phyloP scores from a whole-genome alignment of 2,329 filamentous ascomycete genomes.

The Paecilomyces formosus region DNA sequence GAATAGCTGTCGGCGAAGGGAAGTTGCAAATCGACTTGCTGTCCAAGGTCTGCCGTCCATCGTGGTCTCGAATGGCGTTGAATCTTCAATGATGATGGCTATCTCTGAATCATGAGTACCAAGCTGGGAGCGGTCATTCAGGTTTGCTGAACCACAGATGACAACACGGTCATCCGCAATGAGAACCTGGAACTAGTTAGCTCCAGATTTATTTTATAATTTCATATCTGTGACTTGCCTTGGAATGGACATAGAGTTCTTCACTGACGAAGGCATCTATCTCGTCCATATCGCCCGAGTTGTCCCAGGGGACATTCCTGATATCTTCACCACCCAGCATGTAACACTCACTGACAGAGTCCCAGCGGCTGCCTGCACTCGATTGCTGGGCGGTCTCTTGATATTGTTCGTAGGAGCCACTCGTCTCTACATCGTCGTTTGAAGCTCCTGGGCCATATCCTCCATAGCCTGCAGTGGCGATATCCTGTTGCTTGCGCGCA shows the following conservation, averaged over 20 bases:
- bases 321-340: slow-evolving; percentile 73
- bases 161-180: slow-evolving; percentile 82
- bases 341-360: slow-evolving; percentile 72
- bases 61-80: slow-evolving; percentile 57
- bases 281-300: slow-evolving; percentile 45
- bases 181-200: slow-evolving; percentile 41
- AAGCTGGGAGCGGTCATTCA: slow-evolving; percentile 85
- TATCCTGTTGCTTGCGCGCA: slow-evolving; percentile 36
- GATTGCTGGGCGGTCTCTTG: slow-evolving; percentile 58
- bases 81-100: slow-evolving; percentile 83
- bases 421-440: slow-evolving; percentile 30
- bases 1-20: slow-evolving; percentile 75
- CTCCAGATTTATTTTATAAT: background rate
- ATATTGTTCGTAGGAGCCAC: slow-evolving; percentile 56
- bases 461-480: slow-evolving; percentile 39
- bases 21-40: slow-evolving; percentile 74
- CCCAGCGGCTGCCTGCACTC: slow-evolving; percentile 52
- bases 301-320: slow-evolving; percentile 53
- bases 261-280: slow-evolving; percentile 57
- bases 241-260: slow-evolving; percentile 54
- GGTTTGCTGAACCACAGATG: slow-evolving; percentile 79
- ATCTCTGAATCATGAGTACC: slow-evolving; percentile 89
- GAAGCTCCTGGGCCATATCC: slow-evolving; percentile 29
- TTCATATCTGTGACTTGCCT: slow-evolving; percentile 26
- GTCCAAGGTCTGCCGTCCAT: slow-evolving; percentile 75